Evolutionary conservation across 1,284 basidiomycete species (phyloP).

Genomic region (Coniferiporia weirii): DNA sequence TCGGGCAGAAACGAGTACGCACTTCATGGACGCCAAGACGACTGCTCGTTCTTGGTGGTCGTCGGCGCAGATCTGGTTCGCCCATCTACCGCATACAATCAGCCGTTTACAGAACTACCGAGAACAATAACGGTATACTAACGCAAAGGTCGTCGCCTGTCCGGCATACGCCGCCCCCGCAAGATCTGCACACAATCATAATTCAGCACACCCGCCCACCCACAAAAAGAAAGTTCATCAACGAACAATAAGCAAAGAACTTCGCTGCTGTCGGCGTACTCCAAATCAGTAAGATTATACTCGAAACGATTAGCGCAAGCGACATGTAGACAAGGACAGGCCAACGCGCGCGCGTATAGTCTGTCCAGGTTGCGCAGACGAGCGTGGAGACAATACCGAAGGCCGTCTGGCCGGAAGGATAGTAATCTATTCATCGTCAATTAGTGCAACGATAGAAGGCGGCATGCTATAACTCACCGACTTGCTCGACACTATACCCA

Average conservation of each 20-base stretch:
- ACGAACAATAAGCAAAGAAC: constrained; percentile 64
- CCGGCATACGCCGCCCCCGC: constrained; percentile 62
- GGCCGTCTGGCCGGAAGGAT: constrained; percentile 61
- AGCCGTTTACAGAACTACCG: neutral
- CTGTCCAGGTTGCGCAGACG: constrained; percentile 59
- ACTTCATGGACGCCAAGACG: constrained; percentile 70
- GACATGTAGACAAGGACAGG: constrained; percentile 62
- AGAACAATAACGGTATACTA: constrained; percentile 23
- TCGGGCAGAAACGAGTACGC: constrained; percentile 19
- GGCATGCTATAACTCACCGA: constrained; percentile 32
- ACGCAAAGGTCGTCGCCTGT: constrained; percentile 67
- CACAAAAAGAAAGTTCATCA: neutral
- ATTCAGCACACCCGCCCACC: neutral
- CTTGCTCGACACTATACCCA: constrained; percentile 56
- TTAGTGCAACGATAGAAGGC: neutral
- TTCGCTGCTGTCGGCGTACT: constrained; percentile 50
- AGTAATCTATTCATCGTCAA: constrained; percentile 41
- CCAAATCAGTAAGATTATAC: constrained; percentile 56
- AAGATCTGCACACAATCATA: constrained; percentile 35
- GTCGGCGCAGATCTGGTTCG: constrained; percentile 65
- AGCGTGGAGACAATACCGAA: constrained; percentile 61
- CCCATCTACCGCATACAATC: constrained; percentile 40
- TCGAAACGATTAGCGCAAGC: constrained; percentile 45
- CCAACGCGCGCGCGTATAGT: constrained; percentile 51
- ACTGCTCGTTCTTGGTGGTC: constrained; percentile 62